Base-by-base conservation (phyloP, 192 early-diverging fungal species). In the Rhizoclosmatium sp. region DNA sequence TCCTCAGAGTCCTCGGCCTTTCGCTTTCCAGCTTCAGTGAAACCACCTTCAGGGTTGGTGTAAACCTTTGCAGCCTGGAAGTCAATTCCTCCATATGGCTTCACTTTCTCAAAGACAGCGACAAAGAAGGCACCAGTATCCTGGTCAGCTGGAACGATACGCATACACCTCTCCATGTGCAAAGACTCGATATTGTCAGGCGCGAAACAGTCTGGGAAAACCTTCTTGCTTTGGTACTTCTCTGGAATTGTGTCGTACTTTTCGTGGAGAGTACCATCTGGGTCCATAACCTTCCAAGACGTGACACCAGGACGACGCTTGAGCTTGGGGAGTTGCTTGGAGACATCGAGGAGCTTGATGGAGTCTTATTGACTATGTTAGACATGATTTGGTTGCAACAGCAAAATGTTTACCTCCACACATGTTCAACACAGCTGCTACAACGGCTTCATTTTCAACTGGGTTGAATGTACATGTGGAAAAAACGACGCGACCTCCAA, bases 111-210 rank as follows among this genome's bases (percentile, higher is more conserved):
- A 66, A 99, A 87, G 7, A 99, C 94, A 42, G 96, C 96, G 23
- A 99, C 93, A 89, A 99, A 99, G 87, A 99, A 99, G 12, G 95
- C 98, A 59, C 98, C 98, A 7, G 96, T 98, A 86, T 99, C 92
- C 87, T 99, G 98, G 70, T 92, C 78, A 67, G 94, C 93, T 68
- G 98, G 96, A 80, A 95, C 95, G 47, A 99, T 91, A 47, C 98
- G 93, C 82, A 99, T 70, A 84, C 89, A 90, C 58, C 80, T 69
- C 9, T 90, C 84, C 45, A 91, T 60, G 39, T 73, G 71, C 70
- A 89, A 69, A 41, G 56, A 54, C 1, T 65, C 69, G 0, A 78
- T 76, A 44, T 87, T 81, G 12, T 60, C 65, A 5, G 81, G 85
- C 23, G 87, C 71, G 75, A 91, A 91, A 65, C 16, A 49, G 14